Evolutionary conservation across 2,329 filamentous ascomycete genomes (phyloP), one percentile per base, ranked within the genome.

Genomic region (Proliferodiscus dingleyae): DNA sequence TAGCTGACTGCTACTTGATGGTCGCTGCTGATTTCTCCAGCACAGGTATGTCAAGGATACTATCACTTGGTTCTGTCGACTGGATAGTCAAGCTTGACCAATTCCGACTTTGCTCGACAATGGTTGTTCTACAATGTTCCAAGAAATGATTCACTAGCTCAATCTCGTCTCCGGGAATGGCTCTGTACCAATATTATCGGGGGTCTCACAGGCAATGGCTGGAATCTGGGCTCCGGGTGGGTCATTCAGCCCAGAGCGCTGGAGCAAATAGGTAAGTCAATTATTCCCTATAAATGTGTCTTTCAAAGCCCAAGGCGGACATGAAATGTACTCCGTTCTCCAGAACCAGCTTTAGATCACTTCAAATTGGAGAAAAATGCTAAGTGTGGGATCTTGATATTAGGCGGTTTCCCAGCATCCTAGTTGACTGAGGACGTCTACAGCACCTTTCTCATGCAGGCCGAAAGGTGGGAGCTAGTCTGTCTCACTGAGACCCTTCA

Each of bases 231-330:
- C 15, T 43, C 41, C 11, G 41, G 41, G 5, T 43, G 32, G 30
- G 21, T 43, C 16, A 37, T 43, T 26, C 29, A 30, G 13, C 41
- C 18, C 21, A 26, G 16, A n/a, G 41, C 32, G 2, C 29, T 43
- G 30, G 32, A 43, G 19, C 18, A 43, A n/a, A 43, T 43, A 24
- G 41, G 52, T 36, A 21, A 37, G 34, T 21, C 24, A 26, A 6
- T 6, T 37, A n/a, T n/a, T n/a, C n/a, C 21, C 15, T 37, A 9
- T 18, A 21, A 19, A 19, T 7, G 19, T 21, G 21, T 21, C 34
- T 37, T 13, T 19, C 18, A 37, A 18, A 18, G n/a, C n/a, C 18
- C 34, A 9, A 37, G 15, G 10, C n/a, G 21, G 34, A 10, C 13
- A 37, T 10, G 21, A 37, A 18, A 18, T 37, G 19, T 9, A 26